Conservation (phyloP, 441 rosid species). For the Erodium moschatum region DNA sequence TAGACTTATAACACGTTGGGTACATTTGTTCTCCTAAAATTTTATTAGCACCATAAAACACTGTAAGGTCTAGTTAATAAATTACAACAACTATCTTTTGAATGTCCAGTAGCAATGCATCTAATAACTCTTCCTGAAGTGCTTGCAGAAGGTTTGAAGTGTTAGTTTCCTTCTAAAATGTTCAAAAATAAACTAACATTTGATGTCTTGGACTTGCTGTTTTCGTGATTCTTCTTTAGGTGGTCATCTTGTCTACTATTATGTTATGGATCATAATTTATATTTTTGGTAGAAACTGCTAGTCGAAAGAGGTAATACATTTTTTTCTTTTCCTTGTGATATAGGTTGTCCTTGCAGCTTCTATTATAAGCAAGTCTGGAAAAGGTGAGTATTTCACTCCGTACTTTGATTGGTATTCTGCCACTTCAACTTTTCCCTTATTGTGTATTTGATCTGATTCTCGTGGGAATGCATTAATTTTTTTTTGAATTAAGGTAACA, state of each 20-base stretch:
- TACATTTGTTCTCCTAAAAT: background rate
- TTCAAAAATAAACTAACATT: background rate
- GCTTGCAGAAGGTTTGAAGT: background rate
- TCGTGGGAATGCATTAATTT: background rate
- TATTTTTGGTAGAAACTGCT: background rate
- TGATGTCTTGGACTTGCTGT: background rate
- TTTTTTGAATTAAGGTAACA: background rate
- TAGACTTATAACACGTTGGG: background rate
- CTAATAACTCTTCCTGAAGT: no score
- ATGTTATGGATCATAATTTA: background rate
- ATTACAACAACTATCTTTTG: no score
- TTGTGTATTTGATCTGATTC: background rate
- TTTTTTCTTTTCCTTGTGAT: constrained; percentile 17
- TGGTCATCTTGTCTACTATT: background rate
- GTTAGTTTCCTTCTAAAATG: background rate
- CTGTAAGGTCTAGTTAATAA: no score
- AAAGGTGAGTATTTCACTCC: constrained; percentile 47
- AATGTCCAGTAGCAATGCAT: no score
- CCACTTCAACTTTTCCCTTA: background rate
- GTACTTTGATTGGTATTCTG: background rate
- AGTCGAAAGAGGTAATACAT: background rate
- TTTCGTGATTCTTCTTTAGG: background rate
- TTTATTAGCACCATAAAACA: background rate
- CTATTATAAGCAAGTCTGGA: constrained; percentile 74
- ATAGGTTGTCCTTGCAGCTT: constrained; percentile 82